These are phyloP conservation scores for Botrytis deweyae DNA, from an alignment of 2,329 filamentous ascomycete species.

Conservation along the genomic window DNA sequence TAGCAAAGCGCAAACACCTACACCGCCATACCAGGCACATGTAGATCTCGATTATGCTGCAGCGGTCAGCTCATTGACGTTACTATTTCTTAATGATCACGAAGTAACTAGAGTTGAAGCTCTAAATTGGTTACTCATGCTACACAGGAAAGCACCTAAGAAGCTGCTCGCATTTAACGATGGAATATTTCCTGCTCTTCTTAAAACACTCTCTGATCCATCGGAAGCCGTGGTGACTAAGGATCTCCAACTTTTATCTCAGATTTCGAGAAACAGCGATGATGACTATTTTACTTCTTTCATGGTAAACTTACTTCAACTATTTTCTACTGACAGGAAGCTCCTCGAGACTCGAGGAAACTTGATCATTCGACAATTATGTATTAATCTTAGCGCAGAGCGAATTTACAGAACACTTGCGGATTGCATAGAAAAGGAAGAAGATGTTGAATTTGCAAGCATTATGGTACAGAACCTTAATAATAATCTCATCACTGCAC, in stretches of 20 bases:
- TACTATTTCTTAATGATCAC: slow-evolving; percentile 94
- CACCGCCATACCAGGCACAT: slow-evolving; percentile 48
- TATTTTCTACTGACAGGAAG: slow-evolving; percentile 92
- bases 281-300: slow-evolving; percentile 98
- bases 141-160: slow-evolving; percentile 89
- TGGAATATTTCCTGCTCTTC: slow-evolving; percentile 89
- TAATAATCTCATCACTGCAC: slow-evolving; percentile 97
- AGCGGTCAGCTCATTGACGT: slow-evolving; percentile 86
- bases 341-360: slow-evolving; percentile 91
- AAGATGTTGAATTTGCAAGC: slow-evolving; percentile 96
- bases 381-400: slow-evolving; percentile 87
- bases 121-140: slow-evolving; percentile 94
- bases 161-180: slow-evolving; percentile 96
- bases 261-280: slow-evolving; percentile 94
- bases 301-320: slow-evolving; percentile 92
- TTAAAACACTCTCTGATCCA: slow-evolving; percentile 94
- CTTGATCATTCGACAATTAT: slow-evolving; percentile 92
- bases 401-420: slow-evolving; percentile 93
- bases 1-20: slow-evolving; percentile 35
- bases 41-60: slow-evolving; percentile 92
- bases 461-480: slow-evolving; percentile 99
- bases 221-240: slow-evolving; percentile 94
- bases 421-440: slow-evolving; percentile 95
- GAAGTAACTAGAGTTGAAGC: slow-evolving; percentile 94
- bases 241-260: slow-evolving; percentile 87